Evolutionary conservation across 768 basidiomycete species (phyloP), one percentile per base, ranked within the genome.

Genomic region (Leccinum fibrillosum): DNA sequence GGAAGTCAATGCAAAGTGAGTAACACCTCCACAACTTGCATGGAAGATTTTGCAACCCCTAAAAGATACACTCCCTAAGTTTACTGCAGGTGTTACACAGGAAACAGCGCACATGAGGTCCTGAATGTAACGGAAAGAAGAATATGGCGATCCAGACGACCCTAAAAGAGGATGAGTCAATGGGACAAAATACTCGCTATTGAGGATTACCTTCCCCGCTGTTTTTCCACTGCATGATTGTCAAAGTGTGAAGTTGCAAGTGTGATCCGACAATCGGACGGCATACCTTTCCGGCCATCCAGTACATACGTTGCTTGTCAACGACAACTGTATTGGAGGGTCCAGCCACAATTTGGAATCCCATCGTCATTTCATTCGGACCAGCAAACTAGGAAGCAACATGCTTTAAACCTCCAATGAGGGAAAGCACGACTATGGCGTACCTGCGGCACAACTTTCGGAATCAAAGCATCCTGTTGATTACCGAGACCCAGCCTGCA

Each of bases 401-500:
- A 23, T 11, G 49, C 12, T 21, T 56, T 13, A 56, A 50, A n/a
- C 3, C 3, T 32, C 35, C 8, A 30, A 21, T 15, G 8, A 52
- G 30, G 30, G 21, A 49, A 23, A 30, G 17, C 34, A 19, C 5
- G 10, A 10, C 7, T 56, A 75, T 47, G 13, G 53, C 47, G 17
- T 64, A 88, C 89, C 72, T 91, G 88, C 2, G 94, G 91, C 11
- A 98, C 89, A 32, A 86, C 67, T 64, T 90, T 92, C 0, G 96
- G 96, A 34, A 84, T 79, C 42, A 98, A 76, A 1, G 78, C 81
- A 61, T 94, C 93, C 28, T 86, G 84, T 70, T 94, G 94, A 64
- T 90, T 88, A 6, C 91, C 91, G 19, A 94, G 79, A 19, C 95
- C 96, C 34, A 95, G 81, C 17, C 96, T 86, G 62, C 93, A 94